Evolutionary conservation across 192 early-diverging fungal genomes (phyloP), one percentile per base, ranked within the genome.

Genomic region (Piromyces finnis): DNA sequence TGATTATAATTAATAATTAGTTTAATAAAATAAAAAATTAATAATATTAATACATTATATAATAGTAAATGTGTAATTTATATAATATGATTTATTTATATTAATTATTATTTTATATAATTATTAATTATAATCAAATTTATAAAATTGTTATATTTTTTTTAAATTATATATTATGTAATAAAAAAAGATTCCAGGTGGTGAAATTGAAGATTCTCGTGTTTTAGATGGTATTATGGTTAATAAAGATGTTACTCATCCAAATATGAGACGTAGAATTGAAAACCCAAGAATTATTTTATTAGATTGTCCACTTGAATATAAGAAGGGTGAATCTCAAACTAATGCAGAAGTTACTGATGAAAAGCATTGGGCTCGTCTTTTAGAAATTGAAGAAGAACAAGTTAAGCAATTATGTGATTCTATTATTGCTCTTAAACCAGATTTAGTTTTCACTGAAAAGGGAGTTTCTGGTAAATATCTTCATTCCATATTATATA

Each of bases 251-350:
- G 95, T 99, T 26, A 98, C 96, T 29, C 98, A 99, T 86, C 94
- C 98, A 82, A 97, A 95, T 86, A 94, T 95, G 94, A 93, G 97
- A 83, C 92, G 98, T 79, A 87, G 87, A 78, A 98, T 99, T 80
- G 94, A 96, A 84, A 98, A 99, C 85, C 98, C 98, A 28, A 92
- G 97, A 78, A 91, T 99, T 80, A 89, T 99, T 18, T 88, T 99
- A 77, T 88, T 99, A 78, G 98, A 99, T 90, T 99, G 98, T 87
- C 97, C 97, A 30, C 90, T 99, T 78, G 98, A 98, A 86, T 99
- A 99, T 93, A 99, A 99, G 88, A 99, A 99, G 92, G 98, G 98
- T 80, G 98, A 98, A 87, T 98, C 95, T 59, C 98, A 99, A 88
- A 99, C 98, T 30, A 94, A 96, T 84, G 96, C 98, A 83, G 98